A percentile compares a stretch with the other conserved stretches of the same genome.
phyloP scores from a whole-genome alignment of 83 land plant species.

The Picea abies region DNA sequence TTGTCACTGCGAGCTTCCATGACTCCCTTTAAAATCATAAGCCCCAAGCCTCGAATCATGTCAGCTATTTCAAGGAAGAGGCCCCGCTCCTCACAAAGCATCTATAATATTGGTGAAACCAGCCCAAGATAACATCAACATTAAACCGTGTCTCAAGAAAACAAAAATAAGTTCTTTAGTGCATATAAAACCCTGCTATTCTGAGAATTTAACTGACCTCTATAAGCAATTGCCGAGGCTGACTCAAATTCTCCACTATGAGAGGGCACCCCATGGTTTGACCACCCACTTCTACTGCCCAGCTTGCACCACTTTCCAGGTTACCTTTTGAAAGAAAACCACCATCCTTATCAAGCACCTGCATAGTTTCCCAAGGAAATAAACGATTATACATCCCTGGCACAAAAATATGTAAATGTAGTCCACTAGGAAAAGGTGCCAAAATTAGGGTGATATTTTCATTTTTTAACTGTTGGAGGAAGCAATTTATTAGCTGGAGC shows the following conservation, averaged over 20 bases:
- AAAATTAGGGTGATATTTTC: neutral
- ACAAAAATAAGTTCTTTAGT: neutral
- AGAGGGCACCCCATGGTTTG: conserved; percentile 61
- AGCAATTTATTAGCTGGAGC: neutral
- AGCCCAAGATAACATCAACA: neutral
- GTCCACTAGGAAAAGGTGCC: neutral
- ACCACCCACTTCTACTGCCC: conserved; percentile 69
- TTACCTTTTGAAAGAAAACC: conserved; percentile 34
- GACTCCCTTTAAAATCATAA: conserved; percentile 60
- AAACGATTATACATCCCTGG: neutral
- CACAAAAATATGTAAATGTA: neutral
- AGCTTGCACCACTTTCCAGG: conserved; percentile 62
- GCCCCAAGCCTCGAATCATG: conserved; percentile 41
- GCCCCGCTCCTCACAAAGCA: conserved; percentile 50
- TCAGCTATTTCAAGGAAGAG: conserved; percentile 64
- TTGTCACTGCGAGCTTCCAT: conserved; percentile 52
- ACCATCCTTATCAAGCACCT: conserved; percentile 41
- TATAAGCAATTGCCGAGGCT: conserved; percentile 65
- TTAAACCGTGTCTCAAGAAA: neutral
- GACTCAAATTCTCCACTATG: conserved; percentile 63
- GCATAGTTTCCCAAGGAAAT: conserved; percentile 1
- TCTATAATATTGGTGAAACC: conserved; percentile 30
- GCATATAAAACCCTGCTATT: neutral
- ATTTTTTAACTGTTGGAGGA: neutral
- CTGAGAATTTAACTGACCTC: conserved; percentile 35